Percentiles rank a stretch among this genome's conserved stretches.
These are phyloP conservation scores for Acer yangbiense DNA, from an alignment of 345 rosid species.

Conservation along the genomic window DNA sequence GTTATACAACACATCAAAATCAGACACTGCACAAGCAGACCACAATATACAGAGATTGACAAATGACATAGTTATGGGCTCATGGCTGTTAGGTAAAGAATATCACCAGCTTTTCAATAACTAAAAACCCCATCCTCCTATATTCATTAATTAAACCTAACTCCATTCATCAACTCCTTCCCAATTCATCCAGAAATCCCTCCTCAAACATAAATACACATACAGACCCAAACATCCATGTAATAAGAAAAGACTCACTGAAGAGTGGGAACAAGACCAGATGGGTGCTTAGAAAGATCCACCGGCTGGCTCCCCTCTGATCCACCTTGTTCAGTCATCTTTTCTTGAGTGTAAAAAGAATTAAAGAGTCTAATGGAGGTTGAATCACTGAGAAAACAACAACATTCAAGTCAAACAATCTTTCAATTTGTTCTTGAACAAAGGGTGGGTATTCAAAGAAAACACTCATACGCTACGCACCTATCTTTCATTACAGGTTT, in stretches of 20 bases:
- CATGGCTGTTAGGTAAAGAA: too few species aligned
- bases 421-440: too few species aligned
- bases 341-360: not conserved
- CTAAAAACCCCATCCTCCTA: not conserved
- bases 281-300: conserved; percentile 87
- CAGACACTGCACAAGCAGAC: not conserved
- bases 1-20: not conserved
- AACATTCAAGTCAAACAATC: too few species aligned
- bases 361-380: too few species aligned
- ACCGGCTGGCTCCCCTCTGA: conserved; percentile 92
- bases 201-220: not conserved
- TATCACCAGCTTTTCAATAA: too few species aligned
- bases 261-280: conserved; percentile 93
- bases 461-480: too few species aligned
- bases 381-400: too few species aligned
- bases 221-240: not conserved
- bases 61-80: too few species aligned
- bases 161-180: not conserved
- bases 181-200: not conserved
- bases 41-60: too few species aligned
- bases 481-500: too few species aligned
- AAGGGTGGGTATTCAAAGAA: too few species aligned
- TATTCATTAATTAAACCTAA: not conserved
- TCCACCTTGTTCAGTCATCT: conserved; percentile 80
- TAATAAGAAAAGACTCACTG: conserved; percentile 59